Base-by-base conservation (phyloP, 805 yeast genomes). In the Hemisphaericaspora nanyangensis region DNA sequence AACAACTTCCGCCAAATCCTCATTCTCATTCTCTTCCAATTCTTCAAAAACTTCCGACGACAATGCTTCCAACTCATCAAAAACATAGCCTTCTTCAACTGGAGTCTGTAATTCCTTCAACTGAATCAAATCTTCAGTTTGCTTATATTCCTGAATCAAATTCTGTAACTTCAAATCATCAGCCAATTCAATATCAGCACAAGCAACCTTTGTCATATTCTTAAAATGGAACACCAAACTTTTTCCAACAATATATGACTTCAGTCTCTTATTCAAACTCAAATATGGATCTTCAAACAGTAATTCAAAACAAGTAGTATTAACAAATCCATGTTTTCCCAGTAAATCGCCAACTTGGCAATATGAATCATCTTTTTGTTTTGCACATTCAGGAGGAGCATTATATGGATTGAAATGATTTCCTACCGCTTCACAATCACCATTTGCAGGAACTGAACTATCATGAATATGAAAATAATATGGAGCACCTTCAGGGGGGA, bases 261-360 rank as follows among this genome's bases (percentile, higher is more conserved):
- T 71, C 34, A 77, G 69, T 34, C 61, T 57, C 27, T 75, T 74
- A 50, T 79, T 71, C 56, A 83, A 70, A 0, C 89, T 80, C 38
- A 84, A 57, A 56, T 72, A 83, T 6, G 81, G 82, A 52, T 84
- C 90, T 42, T 69, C 61, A 56, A 79, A 84, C 43, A 70, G 68
- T 20, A 77, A 65, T 58, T 80, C 82, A 57, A 76, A 80, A 55
- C 87, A 81, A 10, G 86, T 81, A 16, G 85, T 72, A 54, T 81
- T 73, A 52, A 84, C 79, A 62, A 64, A 73, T 10, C 91, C 91
- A 59, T 83, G 89, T 56, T 82, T 83, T 31, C 91, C 91, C 26
- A 85, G 76, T 50, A 83, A 74, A 54, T 83, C 90, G 42, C 91
- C 91, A 30, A 82, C 76, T 58, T 80, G 80, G 56, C 88, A 83